These are phyloP conservation scores for Colletotrichum spaethianum DNA, from an alignment of 2,329 filamentous ascomycete genomes.

Conservation along the genomic window DNA sequence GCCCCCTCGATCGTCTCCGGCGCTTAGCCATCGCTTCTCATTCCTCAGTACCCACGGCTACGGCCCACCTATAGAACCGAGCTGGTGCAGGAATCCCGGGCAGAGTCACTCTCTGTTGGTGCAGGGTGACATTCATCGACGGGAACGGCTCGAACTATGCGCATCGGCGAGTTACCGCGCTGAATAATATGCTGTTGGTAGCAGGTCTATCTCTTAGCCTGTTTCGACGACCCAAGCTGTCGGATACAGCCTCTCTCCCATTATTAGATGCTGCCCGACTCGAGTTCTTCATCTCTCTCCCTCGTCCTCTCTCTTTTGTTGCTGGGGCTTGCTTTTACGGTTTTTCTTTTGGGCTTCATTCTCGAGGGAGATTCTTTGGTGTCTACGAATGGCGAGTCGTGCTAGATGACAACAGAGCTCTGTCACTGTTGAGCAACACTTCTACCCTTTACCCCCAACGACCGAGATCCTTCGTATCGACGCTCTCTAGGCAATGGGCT, in stretches of 20 bases:
- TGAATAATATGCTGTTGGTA: slow-evolving; percentile 28
- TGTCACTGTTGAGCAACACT: neutral
- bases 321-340: neutral
- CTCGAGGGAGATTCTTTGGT: neutral
- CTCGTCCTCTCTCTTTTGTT: slow-evolving; percentile 14
- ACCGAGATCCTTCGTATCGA: neutral
- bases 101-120: slow-evolving; percentile 28
- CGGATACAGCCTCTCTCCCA: neutral
- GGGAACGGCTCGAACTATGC: slow-evolving; percentile 26
- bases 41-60: slow-evolving; percentile 21
- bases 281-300: slow-evolving; percentile 3
- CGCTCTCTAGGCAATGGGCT: slow-evolving; percentile 3
- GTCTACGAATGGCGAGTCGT: neutral
- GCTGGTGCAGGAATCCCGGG: slow-evolving; percentile 23
- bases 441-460: neutral
- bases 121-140: slow-evolving; percentile 26
- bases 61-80: slow-evolving; percentile 22
- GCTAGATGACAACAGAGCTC: neutral
- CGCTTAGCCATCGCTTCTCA: slow-evolving; percentile 35
- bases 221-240: slow-evolving; percentile 27
- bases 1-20: slow-evolving; percentile 32
- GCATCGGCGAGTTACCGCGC: slow-evolving; percentile 36
- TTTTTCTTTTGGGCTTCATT: neutral
- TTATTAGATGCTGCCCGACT: neutral
- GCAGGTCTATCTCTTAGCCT: slow-evolving; percentile 9